phyloP scores from a whole-genome alignment of 2,329 filamentous ascomycete genomes.

The Cadophora sp. region DNA sequence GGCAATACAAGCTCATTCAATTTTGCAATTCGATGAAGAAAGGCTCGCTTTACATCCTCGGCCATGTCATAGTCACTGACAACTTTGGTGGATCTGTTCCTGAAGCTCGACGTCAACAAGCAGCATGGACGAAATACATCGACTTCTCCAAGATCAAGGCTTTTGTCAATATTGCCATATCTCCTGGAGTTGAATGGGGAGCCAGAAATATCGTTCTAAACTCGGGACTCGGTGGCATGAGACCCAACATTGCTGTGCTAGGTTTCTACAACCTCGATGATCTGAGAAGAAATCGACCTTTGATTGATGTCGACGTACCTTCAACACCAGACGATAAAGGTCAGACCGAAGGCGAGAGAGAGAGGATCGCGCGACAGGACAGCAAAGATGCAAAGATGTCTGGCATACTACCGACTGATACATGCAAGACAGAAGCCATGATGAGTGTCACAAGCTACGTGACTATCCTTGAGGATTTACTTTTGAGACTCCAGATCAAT shows the following conservation, averaged over 20 bases:
- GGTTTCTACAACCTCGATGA: conserved; percentile 84
- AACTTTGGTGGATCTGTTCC: conserved; percentile 81
- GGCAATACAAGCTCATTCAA: conserved; percentile 82
- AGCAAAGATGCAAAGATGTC: conserved; percentile 62
- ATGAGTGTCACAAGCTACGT: conserved; percentile 78
- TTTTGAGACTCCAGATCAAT: conserved; percentile 80
- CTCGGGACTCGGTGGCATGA: conserved; percentile 84
- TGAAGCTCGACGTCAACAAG: conserved; percentile 81
- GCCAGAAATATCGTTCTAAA: conserved; percentile 82
- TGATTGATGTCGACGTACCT: conserved; percentile 59
- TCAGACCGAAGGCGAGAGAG: conserved; percentile 42
- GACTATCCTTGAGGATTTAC: conserved; percentile 81
- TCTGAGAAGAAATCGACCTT: conserved; percentile 64
- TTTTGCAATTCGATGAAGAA: conserved; percentile 95
- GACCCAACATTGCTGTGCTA: conserved; percentile 84
- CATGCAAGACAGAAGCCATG: conserved; percentile 70
- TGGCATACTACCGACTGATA: conserved; percentile 70
- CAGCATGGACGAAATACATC: conserved; percentile 82
- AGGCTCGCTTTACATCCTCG: conserved; percentile 80
- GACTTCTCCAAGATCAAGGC: conserved; percentile 88
- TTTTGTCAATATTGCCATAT: conserved; percentile 86
- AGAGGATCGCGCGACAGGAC: conserved; percentile 54
- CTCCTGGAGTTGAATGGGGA: conserved; percentile 84
- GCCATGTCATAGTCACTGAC: conserved; percentile 85
- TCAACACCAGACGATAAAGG: conserved; percentile 45